A percentile compares a stretch with the other conserved stretches of the same genome.
These are phyloP conservation scores for Phytophthora ramorum DNA, from an alignment of 352 stramenopile species.

Conservation along the genomic window DNA sequence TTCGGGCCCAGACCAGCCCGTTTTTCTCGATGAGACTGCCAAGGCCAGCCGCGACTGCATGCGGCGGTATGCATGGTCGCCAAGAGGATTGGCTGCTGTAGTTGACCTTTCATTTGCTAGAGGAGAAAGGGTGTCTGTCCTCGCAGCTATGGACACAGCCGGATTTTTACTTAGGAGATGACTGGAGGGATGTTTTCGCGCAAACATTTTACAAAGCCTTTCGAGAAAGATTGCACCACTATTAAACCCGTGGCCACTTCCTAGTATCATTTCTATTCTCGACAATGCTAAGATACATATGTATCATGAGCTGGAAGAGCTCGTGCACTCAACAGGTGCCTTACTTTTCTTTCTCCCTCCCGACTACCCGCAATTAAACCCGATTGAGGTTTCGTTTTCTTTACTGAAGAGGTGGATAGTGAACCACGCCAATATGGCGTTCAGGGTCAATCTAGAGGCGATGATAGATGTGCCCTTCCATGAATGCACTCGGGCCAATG, in stretches of 20 bases:
- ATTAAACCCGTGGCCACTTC: slow-evolving; percentile 7
- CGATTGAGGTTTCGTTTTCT: slow-evolving; percentile 26
- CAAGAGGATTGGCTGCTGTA: not conserved
- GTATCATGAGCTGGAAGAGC: slow-evolving; percentile 8
- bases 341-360: slow-evolving; percentile 26
- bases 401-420: slow-evolving; percentile 25
- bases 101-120: slow-evolving; percentile 10
- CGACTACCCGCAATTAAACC: slow-evolving; percentile 21
- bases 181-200: slow-evolving; percentile 5
- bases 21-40: slow-evolving; percentile 15
- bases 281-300: slow-evolving; percentile 18
- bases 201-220: slow-evolving; percentile 10
- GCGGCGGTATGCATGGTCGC: slow-evolving; percentile 12
- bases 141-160: slow-evolving; percentile 2
- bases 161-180: slow-evolving; percentile 9
- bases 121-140: slow-evolving; percentile 7
- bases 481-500: slow-evolving; percentile 10
- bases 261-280: slow-evolving; percentile 3
- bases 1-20: slow-evolving; percentile 5
- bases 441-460: slow-evolving; percentile 16
- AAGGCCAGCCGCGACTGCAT: slow-evolving; percentile 8
- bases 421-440: slow-evolving; percentile 11
- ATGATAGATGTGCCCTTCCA: slow-evolving; percentile 12
- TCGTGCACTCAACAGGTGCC: slow-evolving; percentile 3
- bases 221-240: not conserved